phyloP scores from a whole-genome alignment of 768 basidiomycete species.

The Boletellus ananas region DNA sequence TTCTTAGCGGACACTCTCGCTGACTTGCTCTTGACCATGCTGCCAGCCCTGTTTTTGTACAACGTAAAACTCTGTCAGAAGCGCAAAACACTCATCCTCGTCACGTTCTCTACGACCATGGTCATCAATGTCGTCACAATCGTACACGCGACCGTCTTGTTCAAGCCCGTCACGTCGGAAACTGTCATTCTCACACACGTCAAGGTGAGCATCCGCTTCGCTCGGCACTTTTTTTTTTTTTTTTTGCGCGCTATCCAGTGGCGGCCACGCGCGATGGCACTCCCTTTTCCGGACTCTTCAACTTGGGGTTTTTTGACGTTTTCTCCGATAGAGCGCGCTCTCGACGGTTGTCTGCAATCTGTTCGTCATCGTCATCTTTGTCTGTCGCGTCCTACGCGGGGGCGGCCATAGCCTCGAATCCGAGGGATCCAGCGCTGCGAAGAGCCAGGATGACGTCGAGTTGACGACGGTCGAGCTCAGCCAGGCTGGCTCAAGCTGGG shows the following conservation, averaged over 20 bases:
- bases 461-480: slow-evolving; percentile 11
- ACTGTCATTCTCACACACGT: slow-evolving; percentile 10
- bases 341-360: slow-evolving; percentile 10
- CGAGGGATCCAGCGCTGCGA: not conserved
- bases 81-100: slow-evolving; percentile 4
- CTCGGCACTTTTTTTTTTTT: too few species aligned
- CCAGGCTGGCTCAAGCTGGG: not conserved
- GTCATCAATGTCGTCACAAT: slow-evolving; percentile 13
- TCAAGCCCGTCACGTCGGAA: not conserved
- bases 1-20: slow-evolving; percentile 9
- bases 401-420: not conserved
- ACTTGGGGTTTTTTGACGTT: too few species aligned
- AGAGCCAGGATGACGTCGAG: not conserved
- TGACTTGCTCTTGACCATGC: slow-evolving; percentile 4
- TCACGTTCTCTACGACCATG: slow-evolving; percentile 15
- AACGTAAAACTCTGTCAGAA: slow-evolving; percentile 2
- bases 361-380: slow-evolving; percentile 9
- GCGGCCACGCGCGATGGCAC: too few species aligned
- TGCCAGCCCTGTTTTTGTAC: slow-evolving; percentile 6
- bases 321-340: not conserved
- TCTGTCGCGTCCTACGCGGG: slow-evolving; percentile 5
- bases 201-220: slow-evolving; percentile 2
- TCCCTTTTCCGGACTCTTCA: too few species aligned
- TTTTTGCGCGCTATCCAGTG: not conserved
- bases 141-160: slow-evolving; percentile 6